Percentiles rank a stretch among this genome's conserved stretches.
Evolutionary conservation across 2,329 filamentous ascomycete genomes (phyloP).

Genomic region (Pseudogymnoascus sp.): DNA sequence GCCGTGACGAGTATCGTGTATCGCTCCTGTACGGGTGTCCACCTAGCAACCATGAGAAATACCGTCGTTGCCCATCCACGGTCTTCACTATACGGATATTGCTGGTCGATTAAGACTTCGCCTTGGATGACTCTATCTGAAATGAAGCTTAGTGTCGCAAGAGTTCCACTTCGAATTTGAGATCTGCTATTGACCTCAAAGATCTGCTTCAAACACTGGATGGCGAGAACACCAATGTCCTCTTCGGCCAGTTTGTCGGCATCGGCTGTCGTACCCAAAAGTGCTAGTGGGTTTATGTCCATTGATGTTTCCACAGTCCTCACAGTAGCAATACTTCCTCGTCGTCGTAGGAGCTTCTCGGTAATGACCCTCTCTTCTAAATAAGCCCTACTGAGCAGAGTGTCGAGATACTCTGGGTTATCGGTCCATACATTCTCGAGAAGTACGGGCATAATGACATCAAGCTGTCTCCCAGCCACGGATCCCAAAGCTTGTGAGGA

Average conservation of each 20-base stretch:
- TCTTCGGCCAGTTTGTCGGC: slow-evolving; percentile 86
- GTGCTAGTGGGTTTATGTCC: slow-evolving; percentile 61
- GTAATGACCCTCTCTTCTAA: slow-evolving; percentile 62
- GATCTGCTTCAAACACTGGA: slow-evolving; percentile 80
- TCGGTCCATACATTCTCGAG: slow-evolving; percentile 79
- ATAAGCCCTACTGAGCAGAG: slow-evolving; percentile 60
- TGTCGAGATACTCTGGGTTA: slow-evolving; percentile 60
- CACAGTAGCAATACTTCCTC: slow-evolving; percentile 74
- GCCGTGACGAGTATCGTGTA: slow-evolving; percentile 82
- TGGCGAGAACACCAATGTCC: slow-evolving; percentile 74
- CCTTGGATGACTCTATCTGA: slow-evolving; percentile 48
- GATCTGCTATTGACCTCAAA: slow-evolving; percentile 75
- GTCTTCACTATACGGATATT: slow-evolving; percentile 34
- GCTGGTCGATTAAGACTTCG: slow-evolving; percentile 44
- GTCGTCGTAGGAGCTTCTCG: slow-evolving; percentile 56
- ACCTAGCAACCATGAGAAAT: slow-evolving; percentile 71
- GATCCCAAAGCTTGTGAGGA: slow-evolving; percentile 72
- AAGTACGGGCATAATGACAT: slow-evolving; percentile 74
- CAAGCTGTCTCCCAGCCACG: slow-evolving; percentile 68
- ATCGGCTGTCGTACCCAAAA: slow-evolving; percentile 76
- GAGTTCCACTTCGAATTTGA: slow-evolving; percentile 73
- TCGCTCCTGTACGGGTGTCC: slow-evolving; percentile 90
- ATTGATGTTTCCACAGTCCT: slow-evolving; percentile 57
- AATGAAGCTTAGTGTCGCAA: slow-evolving; percentile 68
- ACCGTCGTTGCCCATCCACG: slow-evolving; percentile 75